Percentiles rank a stretch among this genome's conserved stretches.
Evolutionary conservation across 441 rosid genomes (phyloP).

Genomic region (Rhodomyrtus psidioides): DNA sequence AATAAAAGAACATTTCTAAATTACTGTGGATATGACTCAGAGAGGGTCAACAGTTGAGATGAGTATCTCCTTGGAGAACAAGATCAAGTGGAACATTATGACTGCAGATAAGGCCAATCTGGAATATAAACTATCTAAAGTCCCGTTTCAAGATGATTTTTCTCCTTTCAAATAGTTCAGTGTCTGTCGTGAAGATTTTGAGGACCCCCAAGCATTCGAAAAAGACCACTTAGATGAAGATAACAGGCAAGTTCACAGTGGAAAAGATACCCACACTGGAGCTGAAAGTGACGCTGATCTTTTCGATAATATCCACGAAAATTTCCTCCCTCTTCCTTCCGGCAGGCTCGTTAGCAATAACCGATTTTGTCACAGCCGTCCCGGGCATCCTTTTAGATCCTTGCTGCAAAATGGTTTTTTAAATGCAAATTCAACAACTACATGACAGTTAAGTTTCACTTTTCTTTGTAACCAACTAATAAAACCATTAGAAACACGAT

Average conservation of each 20-base stretch:
- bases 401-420: slow-evolving; percentile 45
- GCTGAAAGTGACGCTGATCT: slow-evolving; percentile 96
- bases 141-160: not conserved
- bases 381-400: slow-evolving; percentile 97
- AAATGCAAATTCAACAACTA: not conserved
- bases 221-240: not conserved
- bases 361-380: slow-evolving; percentile 91
- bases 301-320: slow-evolving; percentile 93
- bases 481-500: not conserved
- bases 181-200: not conserved
- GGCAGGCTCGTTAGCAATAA: slow-evolving; percentile 94
- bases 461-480: not conserved
- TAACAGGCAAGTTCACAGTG: not conserved
- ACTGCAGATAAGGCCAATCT: not conserved
- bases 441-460: not conserved
- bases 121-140: not conserved
- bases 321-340: slow-evolving; percentile 96
- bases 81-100: not conserved
- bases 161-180: not conserved
- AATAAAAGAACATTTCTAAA: not conserved
- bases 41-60: not conserved
- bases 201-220: not conserved
- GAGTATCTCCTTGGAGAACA: not conserved
- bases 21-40: not conserved
- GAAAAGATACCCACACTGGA: slow-evolving; percentile 63